These are phyloP conservation scores for Dendrobium catenatum DNA, from an alignment of 106 monocot species.

Conservation along the genomic window DNA sequence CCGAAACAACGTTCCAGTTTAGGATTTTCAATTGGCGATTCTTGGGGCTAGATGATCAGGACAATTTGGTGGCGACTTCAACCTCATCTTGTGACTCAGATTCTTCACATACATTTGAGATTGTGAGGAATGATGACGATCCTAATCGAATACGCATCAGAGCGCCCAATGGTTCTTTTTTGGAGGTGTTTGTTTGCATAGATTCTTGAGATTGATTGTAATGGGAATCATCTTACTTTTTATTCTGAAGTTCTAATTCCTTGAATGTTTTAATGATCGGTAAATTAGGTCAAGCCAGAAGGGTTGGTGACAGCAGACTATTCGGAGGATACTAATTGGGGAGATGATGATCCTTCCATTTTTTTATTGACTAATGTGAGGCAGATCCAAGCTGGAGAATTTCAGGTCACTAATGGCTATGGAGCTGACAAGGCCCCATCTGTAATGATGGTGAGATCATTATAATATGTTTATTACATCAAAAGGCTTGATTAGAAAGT, in stretches of 20 bases:
- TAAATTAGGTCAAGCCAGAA: background rate
- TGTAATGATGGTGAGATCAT: constrained; percentile 3
- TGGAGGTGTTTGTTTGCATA: constrained; percentile 31
- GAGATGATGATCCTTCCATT: constrained; percentile 8
- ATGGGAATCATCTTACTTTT: background rate
- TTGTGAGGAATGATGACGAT: constrained; percentile 31
- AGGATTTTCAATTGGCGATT: background rate
- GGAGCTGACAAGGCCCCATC: background rate
- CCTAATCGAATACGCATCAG: constrained; percentile 38
- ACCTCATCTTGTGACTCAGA: constrained; percentile 19
- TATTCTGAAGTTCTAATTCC: background rate
- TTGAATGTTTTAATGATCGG: background rate
- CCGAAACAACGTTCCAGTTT: background rate
- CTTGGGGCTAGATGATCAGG: constrained; percentile 7
- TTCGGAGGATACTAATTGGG: constrained; percentile 16
- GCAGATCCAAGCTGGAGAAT: constrained; percentile 5
- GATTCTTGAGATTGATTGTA: background rate
- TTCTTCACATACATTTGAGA: constrained; percentile 36
- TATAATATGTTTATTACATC: background rate
- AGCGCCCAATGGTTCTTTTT: constrained; percentile 50
- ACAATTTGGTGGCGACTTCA: constrained; percentile 29
- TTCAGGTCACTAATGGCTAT: constrained; percentile 19
- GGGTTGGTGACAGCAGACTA: constrained; percentile 1
- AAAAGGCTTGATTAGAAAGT: too few relatives aligned
- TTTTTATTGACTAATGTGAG: background rate